Evolutionary conservation across 2,329 filamentous ascomycete genomes (phyloP).

Genomic region (Colletotrichum salicis): DNA sequence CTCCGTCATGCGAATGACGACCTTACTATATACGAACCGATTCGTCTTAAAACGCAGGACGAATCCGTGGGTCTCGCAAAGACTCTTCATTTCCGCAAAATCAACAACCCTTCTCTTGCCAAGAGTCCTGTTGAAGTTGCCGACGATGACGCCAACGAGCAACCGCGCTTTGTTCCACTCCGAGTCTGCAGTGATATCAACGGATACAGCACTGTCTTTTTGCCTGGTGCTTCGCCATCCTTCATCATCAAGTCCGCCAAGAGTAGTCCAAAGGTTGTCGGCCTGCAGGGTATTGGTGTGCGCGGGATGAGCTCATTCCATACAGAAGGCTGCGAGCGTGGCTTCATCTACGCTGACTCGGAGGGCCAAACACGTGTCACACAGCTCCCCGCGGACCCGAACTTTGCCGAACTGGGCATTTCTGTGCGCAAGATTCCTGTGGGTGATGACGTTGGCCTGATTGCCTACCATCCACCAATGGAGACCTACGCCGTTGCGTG

Average conservation of each 20-base stretch:
- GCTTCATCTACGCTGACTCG: slow-evolving; percentile 84
- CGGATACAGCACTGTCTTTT: slow-evolving; percentile 83
- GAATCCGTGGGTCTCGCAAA: slow-evolving; percentile 58
- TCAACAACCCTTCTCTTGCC: slow-evolving; percentile 75
- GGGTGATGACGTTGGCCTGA: slow-evolving; percentile 74
- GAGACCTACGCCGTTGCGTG: slow-evolving; percentile 82
- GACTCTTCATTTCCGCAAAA: slow-evolving; percentile 80
- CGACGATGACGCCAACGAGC: slow-evolving; percentile 61
- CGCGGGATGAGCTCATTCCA: slow-evolving; percentile 81
- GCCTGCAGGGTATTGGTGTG: slow-evolving; percentile 74
- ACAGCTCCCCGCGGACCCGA: slow-evolving; percentile 73
- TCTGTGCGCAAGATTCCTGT: slow-evolving; percentile 78
- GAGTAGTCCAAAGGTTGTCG: slow-evolving; percentile 79
- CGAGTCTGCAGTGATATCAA: slow-evolving; percentile 72
- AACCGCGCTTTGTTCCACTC: slow-evolving; percentile 63
- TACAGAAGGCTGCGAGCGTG: slow-evolving; percentile 79
- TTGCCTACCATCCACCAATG: slow-evolving; percentile 81
- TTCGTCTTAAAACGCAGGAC: slow-evolving; percentile 58
- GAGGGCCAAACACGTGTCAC: slow-evolving; percentile 79
- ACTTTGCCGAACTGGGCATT: slow-evolving; percentile 80
- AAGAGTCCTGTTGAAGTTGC: slow-evolving; percentile 61
- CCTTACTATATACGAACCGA: slow-evolving; percentile 87
- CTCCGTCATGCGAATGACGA: slow-evolving; percentile 84
- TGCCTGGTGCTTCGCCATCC: slow-evolving; percentile 81
- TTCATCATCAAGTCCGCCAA: slow-evolving; percentile 87